Conservation (phyloP, 129 eudicot genomes). For the Heracleum sosnowskyi region DNA sequence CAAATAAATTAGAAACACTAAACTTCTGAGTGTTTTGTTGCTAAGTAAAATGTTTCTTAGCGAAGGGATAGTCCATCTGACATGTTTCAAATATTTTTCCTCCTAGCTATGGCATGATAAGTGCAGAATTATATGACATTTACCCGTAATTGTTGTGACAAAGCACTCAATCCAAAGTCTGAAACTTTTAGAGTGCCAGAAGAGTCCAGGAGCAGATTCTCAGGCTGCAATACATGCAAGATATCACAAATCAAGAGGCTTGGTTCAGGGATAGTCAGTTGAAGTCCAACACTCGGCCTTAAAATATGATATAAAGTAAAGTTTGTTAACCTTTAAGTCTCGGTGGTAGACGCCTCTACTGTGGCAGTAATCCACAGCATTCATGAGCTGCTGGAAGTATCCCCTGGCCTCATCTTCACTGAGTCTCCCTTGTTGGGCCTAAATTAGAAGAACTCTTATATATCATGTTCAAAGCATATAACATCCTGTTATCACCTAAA, state of each 20-base stretch:
- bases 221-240: slow-evolving; percentile 50
- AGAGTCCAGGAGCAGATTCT: slow-evolving; percentile 77
- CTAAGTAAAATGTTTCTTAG: background rate
- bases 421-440: slow-evolving; percentile 77
- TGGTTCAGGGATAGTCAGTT: slow-evolving; percentile 1
- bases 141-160: slow-evolving; percentile 79
- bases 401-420: slow-evolving; percentile 83
- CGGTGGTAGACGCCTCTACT: slow-evolving; percentile 95
- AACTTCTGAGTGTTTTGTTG: background rate
- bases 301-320: background rate
- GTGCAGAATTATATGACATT: slow-evolving; percentile 14
- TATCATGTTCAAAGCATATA: background rate
- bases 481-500: background rate
- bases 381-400: slow-evolving; percentile 90
- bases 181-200: slow-evolving; percentile 73
- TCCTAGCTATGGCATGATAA: background rate
- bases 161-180: slow-evolving; percentile 83
- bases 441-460: background rate
- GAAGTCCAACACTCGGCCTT: background rate
- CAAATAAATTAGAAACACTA: background rate
- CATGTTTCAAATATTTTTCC: background rate
- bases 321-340: slow-evolving; percentile 64
- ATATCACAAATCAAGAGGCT: background rate
- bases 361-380: slow-evolving; percentile 94
- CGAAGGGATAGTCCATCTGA: background rate